Conservation (phyloP, 345 rosid genomes). For the Litchi chinensis region DNA sequence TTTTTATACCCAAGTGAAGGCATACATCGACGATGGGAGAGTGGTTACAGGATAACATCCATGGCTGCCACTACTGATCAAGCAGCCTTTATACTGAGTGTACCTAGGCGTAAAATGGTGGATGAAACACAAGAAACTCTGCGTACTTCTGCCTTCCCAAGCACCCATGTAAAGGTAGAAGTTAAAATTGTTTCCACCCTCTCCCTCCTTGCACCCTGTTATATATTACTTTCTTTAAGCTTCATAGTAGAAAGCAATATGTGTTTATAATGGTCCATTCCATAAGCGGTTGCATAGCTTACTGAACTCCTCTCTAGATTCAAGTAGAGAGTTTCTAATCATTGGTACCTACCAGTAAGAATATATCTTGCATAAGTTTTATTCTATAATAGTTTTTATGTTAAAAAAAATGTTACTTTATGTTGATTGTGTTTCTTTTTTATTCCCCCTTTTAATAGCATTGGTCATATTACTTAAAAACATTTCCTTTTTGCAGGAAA, state of each 20-base stretch:
- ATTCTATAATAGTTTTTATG: neutral
- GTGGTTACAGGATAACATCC: slow-evolving; percentile 86
- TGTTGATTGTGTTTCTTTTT: neutral
- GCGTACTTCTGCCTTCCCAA: slow-evolving; percentile 94
- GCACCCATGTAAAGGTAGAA: slow-evolving; percentile 90
- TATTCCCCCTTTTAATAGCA: neutral
- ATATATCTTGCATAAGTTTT: neutral
- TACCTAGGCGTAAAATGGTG: slow-evolving; percentile 78
- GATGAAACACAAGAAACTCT: slow-evolving; percentile 98
- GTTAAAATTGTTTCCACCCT: neutral
- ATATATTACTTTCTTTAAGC: neutral
- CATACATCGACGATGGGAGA: slow-evolving; percentile 90
- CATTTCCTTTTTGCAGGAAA: slow-evolving; percentile 45
- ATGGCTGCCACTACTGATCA: slow-evolving; percentile 95
- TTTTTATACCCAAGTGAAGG: slow-evolving; percentile 96
- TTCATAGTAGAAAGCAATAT: neutral
- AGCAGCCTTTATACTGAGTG: slow-evolving; percentile 86
- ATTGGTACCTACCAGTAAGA: neutral
- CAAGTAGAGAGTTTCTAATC: neutral
- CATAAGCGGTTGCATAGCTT: neutral
- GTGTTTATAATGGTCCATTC: neutral
- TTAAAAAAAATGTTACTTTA: neutral
- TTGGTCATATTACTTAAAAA: neutral
- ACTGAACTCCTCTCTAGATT: neutral
- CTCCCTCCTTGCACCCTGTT: neutral